Base-by-base conservation (phyloP, 2,329 filamentous ascomycete genomes). In the Ophiosphaerella narmari region DNA sequence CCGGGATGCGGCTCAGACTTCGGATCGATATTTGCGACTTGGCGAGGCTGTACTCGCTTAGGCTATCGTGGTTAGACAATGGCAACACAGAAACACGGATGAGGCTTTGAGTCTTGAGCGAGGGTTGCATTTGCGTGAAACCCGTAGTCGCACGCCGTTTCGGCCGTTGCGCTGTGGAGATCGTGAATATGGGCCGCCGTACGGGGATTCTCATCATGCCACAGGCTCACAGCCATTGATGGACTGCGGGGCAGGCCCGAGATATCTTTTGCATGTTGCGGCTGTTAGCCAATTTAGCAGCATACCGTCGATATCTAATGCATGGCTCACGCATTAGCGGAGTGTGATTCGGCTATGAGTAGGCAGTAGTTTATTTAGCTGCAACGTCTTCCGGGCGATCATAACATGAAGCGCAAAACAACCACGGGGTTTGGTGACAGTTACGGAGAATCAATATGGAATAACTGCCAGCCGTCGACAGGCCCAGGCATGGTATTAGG, bases 331-430 rank as follows among this genome's bases (percentile, higher is more conserved):
- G 46, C 43, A 43, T 43, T 57, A 55, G 54, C 42, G 37, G 38
- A 26, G 21, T 53, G 55, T 60, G 52, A 52, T 38, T 58, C 49
- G 48, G 41, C 43, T 53, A 18, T 21, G 29, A 18, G 36, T 29
- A 34, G 51, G 52, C 54, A 52, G 52, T 54, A 54, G 50, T 39
- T 48, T 40, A 35, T 23, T 18, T 51, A 50, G 52, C 39, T 47
- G 44, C 52, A 60, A 58, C 54, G 52, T 50, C 39, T 47, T 43
- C 43, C 31, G 24, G 44, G 46, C 47, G 47, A 46, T 57, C 32
- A 50, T 46, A 23, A 37, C 33, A 50, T 34, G 29, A 38, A 42
- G 38, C 16, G 18, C 16, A 36, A 36, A 34, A 38, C 11, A 40
- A 33, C 18, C 37, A 37, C 31, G 35, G 34, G 29, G 34, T 44